Conservation (phyloP, 176 grass and related monocot species). For the Zea luxurians region DNA sequence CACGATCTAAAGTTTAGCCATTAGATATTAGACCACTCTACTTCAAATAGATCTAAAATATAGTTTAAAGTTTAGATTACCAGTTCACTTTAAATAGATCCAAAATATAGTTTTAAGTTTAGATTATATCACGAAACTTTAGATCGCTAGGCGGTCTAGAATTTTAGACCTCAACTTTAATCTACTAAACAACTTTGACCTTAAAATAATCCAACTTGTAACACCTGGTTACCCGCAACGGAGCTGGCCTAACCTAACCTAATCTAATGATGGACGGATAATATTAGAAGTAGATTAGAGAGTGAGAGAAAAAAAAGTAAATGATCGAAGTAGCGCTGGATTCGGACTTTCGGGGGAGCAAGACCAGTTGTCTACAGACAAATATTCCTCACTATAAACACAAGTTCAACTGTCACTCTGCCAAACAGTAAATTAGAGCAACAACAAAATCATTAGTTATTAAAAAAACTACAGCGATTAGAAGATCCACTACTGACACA, state of each 20-base stretch:
- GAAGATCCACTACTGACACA: constrained; percentile 31
- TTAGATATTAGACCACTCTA: too few relatives aligned
- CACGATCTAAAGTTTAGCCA: too few relatives aligned
- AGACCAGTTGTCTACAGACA: not conserved
- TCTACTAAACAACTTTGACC: too few relatives aligned
- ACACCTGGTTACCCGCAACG: not conserved
- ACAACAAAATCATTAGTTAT: not conserved
- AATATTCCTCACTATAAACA: constrained; percentile 19
- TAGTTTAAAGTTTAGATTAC: too few relatives aligned
- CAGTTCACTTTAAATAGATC: too few relatives aligned
- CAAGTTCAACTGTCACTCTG: constrained; percentile 29
- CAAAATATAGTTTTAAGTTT: too few relatives aligned
- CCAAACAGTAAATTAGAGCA: not conserved
- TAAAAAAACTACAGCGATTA: constrained; percentile 7
- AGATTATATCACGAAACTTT: too few relatives aligned
- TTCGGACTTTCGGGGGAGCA: not conserved
- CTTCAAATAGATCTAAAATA: too few relatives aligned
- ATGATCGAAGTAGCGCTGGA: not conserved
- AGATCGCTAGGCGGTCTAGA: too few relatives aligned
- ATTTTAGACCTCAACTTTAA: too few relatives aligned
- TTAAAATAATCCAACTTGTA: too few relatives aligned
- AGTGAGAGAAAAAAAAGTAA: not conserved
- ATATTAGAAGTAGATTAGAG: not conserved
- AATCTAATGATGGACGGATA: not conserved
- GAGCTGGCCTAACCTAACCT: not conserved